Base-by-base conservation (phyloP, 108 stramenopile species). In the Skeletonema menzelii region DNA sequence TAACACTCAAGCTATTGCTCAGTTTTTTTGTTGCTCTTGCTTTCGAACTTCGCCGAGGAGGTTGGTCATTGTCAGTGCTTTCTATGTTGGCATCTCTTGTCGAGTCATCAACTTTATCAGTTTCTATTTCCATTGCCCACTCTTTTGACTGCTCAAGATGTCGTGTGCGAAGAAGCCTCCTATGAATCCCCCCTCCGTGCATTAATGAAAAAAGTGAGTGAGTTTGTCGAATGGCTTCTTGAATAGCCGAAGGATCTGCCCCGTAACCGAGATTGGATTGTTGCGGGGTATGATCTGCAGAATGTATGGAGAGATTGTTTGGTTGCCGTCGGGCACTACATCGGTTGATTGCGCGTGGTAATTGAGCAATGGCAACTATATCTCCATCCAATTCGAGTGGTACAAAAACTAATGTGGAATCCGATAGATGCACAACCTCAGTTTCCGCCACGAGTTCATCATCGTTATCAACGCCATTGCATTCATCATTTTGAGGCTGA, bases 361-460 rank as follows among this genome's bases (percentile, higher is more conserved):
- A 30, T 20, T 82, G 82, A n/a, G 77, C 77, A 8, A 82, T 62
- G 47, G 82, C 82, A 38, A 82, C 22, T 19, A 82, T 46, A 62
- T 80, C 83, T 15, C 75, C 70, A 19, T 76, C 56, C 15, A 80
- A 40, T 76, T 93, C 92, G 12, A 91, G 62, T 34, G 81, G 85
- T 30, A 88, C 77, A 55, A 87, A 93, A 2, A 93, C 74, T 37
- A 91, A 72, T 0, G 88, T 85, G 8, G 88, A 88, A 14, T 85
- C 71, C 11, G 63, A 73, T 26, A 88, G 78, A 64, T 88, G 71
- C 27, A 93, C 77, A 28, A 77, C 74, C 8, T 76, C 81, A 11
- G 83, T 80, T 32, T 80, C 79, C 2, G 57, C 24, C 17, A 72
- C 24, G 31, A 20, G 27, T 42, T 15, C 42, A 5, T 67, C 58